Evolutionary conservation across 371 early-diverging fungal genomes (phyloP).

Genomic region (Thermomucor indicae-seudaticae): DNA sequence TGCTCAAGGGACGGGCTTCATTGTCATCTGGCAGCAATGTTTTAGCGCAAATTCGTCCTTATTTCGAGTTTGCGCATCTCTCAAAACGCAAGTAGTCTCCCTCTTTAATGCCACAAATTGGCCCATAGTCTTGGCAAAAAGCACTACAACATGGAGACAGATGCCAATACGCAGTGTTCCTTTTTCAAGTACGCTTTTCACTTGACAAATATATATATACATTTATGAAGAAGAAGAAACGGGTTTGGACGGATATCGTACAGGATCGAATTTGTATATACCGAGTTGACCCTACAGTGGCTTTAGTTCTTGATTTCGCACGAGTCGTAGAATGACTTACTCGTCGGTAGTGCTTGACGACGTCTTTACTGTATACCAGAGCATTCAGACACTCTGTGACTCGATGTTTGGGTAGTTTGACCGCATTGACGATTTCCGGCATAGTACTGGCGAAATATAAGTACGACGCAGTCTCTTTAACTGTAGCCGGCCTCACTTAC

Average conservation of each 20-base stretch:
- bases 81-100: too few relatives aligned
- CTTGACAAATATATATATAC: too few relatives aligned
- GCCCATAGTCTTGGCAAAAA: too few relatives aligned
- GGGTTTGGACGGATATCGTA: background rate
- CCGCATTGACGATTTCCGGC: conserved; percentile 8
- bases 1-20: too few relatives aligned
- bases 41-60: too few relatives aligned
- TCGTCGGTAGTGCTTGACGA: conserved; percentile 12
- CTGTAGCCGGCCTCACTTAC: background rate
- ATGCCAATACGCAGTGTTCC: too few relatives aligned
- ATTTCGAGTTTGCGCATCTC: too few relatives aligned
- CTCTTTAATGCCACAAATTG: too few relatives aligned
- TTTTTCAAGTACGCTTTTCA: too few relatives aligned
- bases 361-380: conserved; percentile 21
- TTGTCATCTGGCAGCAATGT: too few relatives aligned
- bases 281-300: background rate
- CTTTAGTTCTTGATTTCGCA: background rate
- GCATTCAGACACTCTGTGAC: conserved; percentile 18
- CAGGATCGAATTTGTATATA: background rate
- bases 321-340: conserved; percentile 1
- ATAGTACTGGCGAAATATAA: conserved; percentile 6
- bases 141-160: too few relatives aligned
- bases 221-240: too few relatives aligned
- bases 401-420: conserved; percentile 9
- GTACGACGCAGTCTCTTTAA: background rate